Conservation (phyloP, 2,329 filamentous ascomycete genomes). For the Alternaria sp. region DNA sequence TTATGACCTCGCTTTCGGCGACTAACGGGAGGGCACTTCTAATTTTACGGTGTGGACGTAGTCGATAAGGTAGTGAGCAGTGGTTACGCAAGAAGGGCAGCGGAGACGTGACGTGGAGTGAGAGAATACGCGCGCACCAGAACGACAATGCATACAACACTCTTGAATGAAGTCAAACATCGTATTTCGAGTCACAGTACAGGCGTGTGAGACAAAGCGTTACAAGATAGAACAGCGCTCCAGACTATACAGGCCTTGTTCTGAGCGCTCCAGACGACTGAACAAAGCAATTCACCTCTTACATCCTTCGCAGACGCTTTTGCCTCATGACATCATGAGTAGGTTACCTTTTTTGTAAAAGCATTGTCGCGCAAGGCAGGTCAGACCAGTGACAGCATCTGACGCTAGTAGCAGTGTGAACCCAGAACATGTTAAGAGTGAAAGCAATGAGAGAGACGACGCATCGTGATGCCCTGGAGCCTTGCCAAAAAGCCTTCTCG, state of each 20-base stretch:
- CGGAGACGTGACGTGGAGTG: not conserved
- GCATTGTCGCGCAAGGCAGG: not conserved
- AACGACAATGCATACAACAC: not conserved
- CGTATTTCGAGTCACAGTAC: not conserved
- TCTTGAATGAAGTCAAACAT: not conserved
- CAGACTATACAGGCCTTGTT: not conserved
- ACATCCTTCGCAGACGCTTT: not conserved
- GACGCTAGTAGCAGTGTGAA: not conserved
- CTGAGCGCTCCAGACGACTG: not conserved
- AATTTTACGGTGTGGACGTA: not conserved
- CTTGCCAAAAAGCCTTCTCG: not conserved
- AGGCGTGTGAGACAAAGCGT: constrained; percentile 3
- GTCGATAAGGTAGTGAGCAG: not conserved
- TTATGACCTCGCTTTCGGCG: not conserved
- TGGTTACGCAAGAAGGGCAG: not conserved
- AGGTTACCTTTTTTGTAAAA: not conserved
- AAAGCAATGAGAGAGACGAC: not conserved
- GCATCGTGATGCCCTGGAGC: not conserved
- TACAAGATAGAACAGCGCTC: not conserved
- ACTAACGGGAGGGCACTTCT: not conserved
- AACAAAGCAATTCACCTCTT: not conserved
- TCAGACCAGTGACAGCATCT: not conserved
- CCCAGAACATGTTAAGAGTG: not conserved
- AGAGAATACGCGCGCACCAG: not conserved
- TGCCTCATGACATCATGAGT: not conserved